phyloP scores from a whole-genome alignment of 768 basidiomycete genomes.

The Naganishia randhawae region DNA sequence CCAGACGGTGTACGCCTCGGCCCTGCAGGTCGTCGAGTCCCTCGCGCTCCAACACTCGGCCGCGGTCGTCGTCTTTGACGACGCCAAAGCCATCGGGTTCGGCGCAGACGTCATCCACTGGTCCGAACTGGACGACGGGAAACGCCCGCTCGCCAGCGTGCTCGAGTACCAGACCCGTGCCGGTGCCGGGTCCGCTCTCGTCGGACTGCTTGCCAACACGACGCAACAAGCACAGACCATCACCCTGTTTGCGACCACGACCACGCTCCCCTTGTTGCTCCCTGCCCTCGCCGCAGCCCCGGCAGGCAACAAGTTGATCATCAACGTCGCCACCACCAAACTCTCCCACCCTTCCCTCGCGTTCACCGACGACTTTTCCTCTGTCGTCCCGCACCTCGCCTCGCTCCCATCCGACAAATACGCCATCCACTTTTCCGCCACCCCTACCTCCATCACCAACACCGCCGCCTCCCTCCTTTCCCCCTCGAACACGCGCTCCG shows the following conservation, averaged over 20 bases:
- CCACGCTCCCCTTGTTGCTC: slow-evolving; percentile 78
- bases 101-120: slow-evolving; percentile 33
- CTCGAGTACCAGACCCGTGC: slow-evolving; percentile 73
- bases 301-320: slow-evolving; percentile 62
- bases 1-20: slow-evolving; percentile 38
- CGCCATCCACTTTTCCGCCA: slow-evolving; percentile 74
- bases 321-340: slow-evolving; percentile 75
- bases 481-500: slow-evolving; percentile 52
- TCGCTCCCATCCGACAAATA: slow-evolving; percentile 63
- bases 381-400: slow-evolving; percentile 58
- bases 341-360: slow-evolving; percentile 64
- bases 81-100: slow-evolving; percentile 45
- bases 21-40: slow-evolving; percentile 42
- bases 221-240: slow-evolving; percentile 36
- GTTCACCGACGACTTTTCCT: slow-evolving; percentile 72
- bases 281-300: slow-evolving; percentile 73
- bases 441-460: slow-evolving; percentile 69
- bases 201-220: slow-evolving; percentile 54
- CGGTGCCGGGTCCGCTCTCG: slow-evolving; percentile 75
- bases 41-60: slow-evolving; percentile 38
- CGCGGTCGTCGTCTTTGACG: slow-evolving; percentile 47
- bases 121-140: slow-evolving; percentile 20
- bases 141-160: slow-evolving; percentile 47
- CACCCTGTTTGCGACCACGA: slow-evolving; percentile 64
- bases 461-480: slow-evolving; percentile 2